phyloP scores from a whole-genome alignment of 2,329 filamentous ascomycete genomes.

The Microdochium nivale region DNA sequence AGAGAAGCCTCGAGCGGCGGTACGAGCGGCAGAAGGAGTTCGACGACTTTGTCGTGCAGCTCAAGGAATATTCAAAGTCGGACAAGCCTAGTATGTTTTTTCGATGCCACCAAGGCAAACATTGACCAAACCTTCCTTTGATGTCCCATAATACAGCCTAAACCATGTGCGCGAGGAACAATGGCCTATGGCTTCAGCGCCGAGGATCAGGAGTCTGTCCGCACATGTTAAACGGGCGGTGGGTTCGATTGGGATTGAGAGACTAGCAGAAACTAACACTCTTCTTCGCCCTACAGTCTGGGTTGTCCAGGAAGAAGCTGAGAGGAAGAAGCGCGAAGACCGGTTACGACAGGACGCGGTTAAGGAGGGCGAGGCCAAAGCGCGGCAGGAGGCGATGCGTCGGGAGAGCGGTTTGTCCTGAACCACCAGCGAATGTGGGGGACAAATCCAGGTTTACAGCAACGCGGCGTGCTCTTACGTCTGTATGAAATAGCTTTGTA shows the following conservation, averaged over 20 bases:
- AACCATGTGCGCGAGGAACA: no score
- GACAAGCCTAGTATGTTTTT: conserved; percentile 73
- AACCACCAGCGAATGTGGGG: neutral
- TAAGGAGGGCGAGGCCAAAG: conserved; percentile 25
- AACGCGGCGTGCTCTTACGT: neutral
- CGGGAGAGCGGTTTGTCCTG: conserved; percentile 20
- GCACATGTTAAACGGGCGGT: no score
- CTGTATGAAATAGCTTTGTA: neutral
- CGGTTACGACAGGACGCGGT: conserved; percentile 23
- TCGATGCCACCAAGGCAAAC: neutral
- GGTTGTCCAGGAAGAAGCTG: conserved; percentile 31
- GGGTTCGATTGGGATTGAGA: no score
- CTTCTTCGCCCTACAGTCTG: conserved; percentile 25
- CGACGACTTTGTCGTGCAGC: conserved; percentile 71
- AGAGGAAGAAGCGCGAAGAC: conserved; percentile 23
- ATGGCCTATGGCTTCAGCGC: no score
- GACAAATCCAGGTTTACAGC: no score
- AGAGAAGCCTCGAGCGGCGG: conserved; percentile 72
- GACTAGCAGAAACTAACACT: neutral
- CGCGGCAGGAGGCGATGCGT: conserved; percentile 30
- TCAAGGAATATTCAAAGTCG: conserved; percentile 86
- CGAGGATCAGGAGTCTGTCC: no score
- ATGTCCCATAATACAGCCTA: no score
- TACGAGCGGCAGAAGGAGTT: conserved; percentile 75
- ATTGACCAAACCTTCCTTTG: no score